Base-by-base conservation (phyloP, 1,284 basidiomycete species). In the Sanguinoderma infundibulare region DNA sequence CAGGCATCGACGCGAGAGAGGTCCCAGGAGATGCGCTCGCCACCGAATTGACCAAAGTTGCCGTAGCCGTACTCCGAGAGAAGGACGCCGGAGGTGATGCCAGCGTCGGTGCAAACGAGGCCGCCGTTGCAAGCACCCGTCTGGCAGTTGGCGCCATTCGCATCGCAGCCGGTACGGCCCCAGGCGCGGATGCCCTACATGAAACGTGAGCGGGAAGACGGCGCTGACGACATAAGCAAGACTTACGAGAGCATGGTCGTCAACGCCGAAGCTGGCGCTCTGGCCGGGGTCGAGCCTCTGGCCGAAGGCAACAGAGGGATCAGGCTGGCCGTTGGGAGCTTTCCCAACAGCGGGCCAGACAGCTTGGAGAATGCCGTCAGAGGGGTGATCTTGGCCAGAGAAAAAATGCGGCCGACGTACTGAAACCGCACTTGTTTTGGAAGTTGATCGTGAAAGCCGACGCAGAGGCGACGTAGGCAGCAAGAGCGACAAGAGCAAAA, bases 31-130 rank as follows among this genome's bases (percentile, higher is more conserved):
- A 32, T 50, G 28, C 49, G 49, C 49, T 50, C 9, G 32, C 49
- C 49, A 32, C 49, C 49, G n/a, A 22, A 50, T 4, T 35, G 7
- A 12, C 49, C 49, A 12, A 50, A 50, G 32, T 50, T 32, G 32
- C 30, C 49, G 20, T 34, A 50, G 4, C 49, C 49, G 49, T 50
- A 50, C 32, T 50, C 49, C n/a, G 49, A 50, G 49, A 50, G 49
- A 32, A 50, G 28, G 30, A 50, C 49, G 10, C 32, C 8, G 4
- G 49, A 50, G 32, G 49, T 50, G 32, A 50, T 50, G 32, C 49
- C 49, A 35, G 49, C 49, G 30, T 50, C 49, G 30, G 28, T 50
- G n/a, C 49, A 50, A 32, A 50, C 49, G 30, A 50, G 32, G 30
- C 49, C 49, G 10, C 49, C 49, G 28, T 50, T 50, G 32, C 49